Evolutionary conservation across 805 yeast species (phyloP).

Genomic region (Tetrapisispora phaffii): DNA sequence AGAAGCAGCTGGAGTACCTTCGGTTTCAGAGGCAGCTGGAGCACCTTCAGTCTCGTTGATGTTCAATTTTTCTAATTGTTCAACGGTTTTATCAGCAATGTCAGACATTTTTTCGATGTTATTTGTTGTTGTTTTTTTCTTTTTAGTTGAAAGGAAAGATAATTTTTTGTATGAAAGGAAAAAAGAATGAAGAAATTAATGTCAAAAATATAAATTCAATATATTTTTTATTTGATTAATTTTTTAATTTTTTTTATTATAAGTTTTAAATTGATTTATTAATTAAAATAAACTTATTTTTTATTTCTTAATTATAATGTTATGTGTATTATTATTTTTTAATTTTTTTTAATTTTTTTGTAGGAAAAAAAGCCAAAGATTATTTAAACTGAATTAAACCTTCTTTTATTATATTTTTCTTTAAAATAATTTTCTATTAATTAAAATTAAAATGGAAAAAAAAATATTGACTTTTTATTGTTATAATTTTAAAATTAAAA

Average conservation of each 20-base stretch:
- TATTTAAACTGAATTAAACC: constrained; percentile 1
- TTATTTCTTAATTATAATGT: constrained; percentile 2
- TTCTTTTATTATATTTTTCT: neutral
- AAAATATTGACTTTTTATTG: neutral
- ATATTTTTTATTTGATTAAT: too few species aligned
- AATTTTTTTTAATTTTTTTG: constrained; percentile 1
- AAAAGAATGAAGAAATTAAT: neutral
- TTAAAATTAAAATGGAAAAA: neutral
- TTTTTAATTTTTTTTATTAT: neutral
- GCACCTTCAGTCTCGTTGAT: constrained; percentile 28
- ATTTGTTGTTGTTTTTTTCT: constrained; percentile 10
- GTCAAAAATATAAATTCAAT: too few species aligned
- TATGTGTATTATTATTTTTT: constrained; percentile 1
- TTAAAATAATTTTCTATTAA: neutral
- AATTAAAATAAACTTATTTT: neutral
- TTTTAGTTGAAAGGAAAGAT: neutral
- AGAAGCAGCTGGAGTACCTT: constrained; percentile 20
- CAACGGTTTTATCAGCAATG: constrained; percentile 30
- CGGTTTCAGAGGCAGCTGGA: constrained; percentile 20
- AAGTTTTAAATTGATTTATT: neutral
- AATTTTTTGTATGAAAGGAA: neutral
- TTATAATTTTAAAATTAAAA: constrained; percentile 1
- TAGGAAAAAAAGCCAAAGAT: constrained; percentile 1
- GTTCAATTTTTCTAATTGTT: constrained; percentile 29
- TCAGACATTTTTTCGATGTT: constrained; percentile 23